A percentile compares a stretch with the other conserved stretches of the same genome.
These are phyloP conservation scores for Diaporthe capsici DNA, from an alignment of 2,329 filamentous ascomycete species.

Conservation along the genomic window DNA sequence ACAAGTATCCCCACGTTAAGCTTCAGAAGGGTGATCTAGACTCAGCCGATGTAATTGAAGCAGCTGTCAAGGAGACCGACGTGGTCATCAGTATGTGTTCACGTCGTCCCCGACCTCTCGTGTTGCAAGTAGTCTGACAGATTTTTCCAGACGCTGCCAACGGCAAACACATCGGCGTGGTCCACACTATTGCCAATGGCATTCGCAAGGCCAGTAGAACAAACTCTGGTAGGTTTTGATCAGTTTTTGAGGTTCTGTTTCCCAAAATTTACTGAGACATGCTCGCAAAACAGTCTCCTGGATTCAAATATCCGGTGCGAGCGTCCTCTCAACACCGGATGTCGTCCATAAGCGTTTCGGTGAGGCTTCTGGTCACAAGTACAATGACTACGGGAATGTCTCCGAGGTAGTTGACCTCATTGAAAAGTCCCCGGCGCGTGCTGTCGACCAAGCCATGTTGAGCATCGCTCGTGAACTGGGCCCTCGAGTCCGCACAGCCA, in stretches of 20 bases:
- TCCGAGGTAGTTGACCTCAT: background rate
- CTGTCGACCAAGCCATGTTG: conserved; percentile 5
- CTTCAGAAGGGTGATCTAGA: conserved; percentile 15
- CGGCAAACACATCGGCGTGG: conserved; percentile 1
- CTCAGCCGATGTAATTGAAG: background rate
- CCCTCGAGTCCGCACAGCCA: background rate
- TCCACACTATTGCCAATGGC: background rate
- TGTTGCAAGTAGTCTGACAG: background rate
- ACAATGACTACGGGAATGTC: background rate
- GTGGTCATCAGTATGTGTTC: background rate
- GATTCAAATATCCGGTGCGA: conserved; percentile 7
- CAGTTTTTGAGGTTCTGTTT: too few species aligned
- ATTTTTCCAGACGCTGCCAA: background rate
- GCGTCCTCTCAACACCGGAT: background rate
- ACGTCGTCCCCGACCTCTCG: too few species aligned
- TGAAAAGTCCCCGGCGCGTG: background rate
- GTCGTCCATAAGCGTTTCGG: conserved; percentile 1
- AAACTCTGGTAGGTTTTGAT: background rate
- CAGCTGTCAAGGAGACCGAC: background rate
- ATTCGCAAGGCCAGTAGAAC: background rate
- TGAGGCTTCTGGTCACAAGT: background rate
- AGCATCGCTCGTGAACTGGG: conserved; percentile 3
- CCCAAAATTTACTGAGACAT: background rate
- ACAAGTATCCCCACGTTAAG: conserved; percentile 6
- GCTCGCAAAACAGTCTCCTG: background rate